A percentile compares a stretch with the other conserved stretches of the same genome.
Evolutionary conservation across 2,329 filamentous ascomycete genomes (phyloP).

Genomic region (Fonsecaea erecta): DNA sequence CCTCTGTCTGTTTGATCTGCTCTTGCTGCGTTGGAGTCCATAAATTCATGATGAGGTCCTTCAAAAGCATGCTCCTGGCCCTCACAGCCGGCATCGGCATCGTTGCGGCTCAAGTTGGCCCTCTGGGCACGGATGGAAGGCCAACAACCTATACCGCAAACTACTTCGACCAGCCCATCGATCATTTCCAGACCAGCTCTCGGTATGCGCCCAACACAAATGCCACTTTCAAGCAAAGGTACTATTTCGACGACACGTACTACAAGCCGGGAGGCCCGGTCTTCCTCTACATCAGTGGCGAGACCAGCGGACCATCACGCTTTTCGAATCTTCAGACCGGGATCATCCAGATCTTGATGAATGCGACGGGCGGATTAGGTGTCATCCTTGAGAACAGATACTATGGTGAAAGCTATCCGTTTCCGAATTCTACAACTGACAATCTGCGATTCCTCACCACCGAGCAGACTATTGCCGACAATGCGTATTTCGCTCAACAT

Average conservation of each 20-base stretch:
- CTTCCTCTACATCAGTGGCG: slow-evolving; percentile 45
- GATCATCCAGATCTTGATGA: slow-evolving; percentile 60
- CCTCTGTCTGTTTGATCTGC: not conserved
- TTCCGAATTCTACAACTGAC: slow-evolving; percentile 45
- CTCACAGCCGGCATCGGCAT: slow-evolving; percentile 20
- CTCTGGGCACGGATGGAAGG: slow-evolving; percentile 28
- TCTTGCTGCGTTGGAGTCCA: not conserved
- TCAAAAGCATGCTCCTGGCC: slow-evolving; percentile 4
- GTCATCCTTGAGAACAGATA: slow-evolving; percentile 51
- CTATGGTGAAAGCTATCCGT: slow-evolving; percentile 50
- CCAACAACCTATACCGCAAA: slow-evolving; percentile 34
- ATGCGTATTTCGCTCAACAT: slow-evolving; percentile 51
- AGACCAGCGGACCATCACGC: slow-evolving; percentile 47
- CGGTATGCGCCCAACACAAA: slow-evolving; percentile 33
- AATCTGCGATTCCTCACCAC: slow-evolving; percentile 50
- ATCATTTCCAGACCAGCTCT: slow-evolving; percentile 33
- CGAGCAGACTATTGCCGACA: slow-evolving; percentile 51
- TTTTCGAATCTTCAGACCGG: slow-evolving; percentile 51
- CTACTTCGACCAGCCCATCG: slow-evolving; percentile 33
- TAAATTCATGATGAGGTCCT: slow-evolving; percentile 10
- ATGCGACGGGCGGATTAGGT: slow-evolving; percentile 59
- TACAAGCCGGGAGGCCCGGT: slow-evolving; percentile 61
- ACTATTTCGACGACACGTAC: slow-evolving; percentile 59
- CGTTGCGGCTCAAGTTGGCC: slow-evolving; percentile 29
- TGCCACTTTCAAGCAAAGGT: slow-evolving; percentile 60